phyloP scores from a whole-genome alignment of 306 rosid species.

The Cicer arietinum region DNA sequence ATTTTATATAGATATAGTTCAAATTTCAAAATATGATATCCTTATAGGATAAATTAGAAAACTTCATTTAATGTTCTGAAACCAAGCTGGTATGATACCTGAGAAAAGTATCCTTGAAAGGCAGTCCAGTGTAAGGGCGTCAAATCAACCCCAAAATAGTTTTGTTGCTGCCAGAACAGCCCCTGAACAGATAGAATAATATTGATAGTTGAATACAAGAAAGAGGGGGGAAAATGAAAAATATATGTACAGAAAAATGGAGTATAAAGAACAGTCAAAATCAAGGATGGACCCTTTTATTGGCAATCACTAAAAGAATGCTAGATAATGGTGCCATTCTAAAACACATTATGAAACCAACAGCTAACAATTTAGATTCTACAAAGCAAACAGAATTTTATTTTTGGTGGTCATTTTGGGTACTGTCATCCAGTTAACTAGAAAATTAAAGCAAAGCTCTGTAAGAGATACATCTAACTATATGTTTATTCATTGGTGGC shows the following conservation, averaged over 20 bases:
- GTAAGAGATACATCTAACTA: not conserved
- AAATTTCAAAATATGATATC: constrained; percentile 12
- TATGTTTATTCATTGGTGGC: not conserved
- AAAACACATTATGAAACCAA: constrained; percentile 3
- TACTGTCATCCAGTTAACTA: not conserved
- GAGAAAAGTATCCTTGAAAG: constrained; percentile 86
- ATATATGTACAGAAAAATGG: not conserved
- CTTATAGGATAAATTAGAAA: constrained; percentile 23
- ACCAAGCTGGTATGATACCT: constrained; percentile 54
- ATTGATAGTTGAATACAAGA: constrained; percentile 5
- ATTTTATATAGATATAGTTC: constrained; percentile 2
- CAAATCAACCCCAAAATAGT: constrained; percentile 88
- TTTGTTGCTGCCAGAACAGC: constrained; percentile 93
- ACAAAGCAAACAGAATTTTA: not conserved
- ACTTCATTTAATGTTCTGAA: constrained; percentile 12
- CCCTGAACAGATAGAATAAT: constrained; percentile 57
- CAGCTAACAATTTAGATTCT: not conserved
- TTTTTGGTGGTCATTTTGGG: no score
- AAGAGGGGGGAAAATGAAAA: not conserved
- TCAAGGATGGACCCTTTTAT: not conserved
- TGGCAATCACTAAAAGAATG: constrained; percentile 1
- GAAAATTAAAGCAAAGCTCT: no score
- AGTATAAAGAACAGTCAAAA: constrained; percentile 15
- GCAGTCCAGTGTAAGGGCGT: constrained; percentile 80
- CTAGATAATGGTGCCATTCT: constrained; percentile 14